Percentiles rank a stretch among this genome's conserved stretches.
phyloP scores from a whole-genome alignment of 345 rosid genomes.

The Streptanthus diversifolius region DNA sequence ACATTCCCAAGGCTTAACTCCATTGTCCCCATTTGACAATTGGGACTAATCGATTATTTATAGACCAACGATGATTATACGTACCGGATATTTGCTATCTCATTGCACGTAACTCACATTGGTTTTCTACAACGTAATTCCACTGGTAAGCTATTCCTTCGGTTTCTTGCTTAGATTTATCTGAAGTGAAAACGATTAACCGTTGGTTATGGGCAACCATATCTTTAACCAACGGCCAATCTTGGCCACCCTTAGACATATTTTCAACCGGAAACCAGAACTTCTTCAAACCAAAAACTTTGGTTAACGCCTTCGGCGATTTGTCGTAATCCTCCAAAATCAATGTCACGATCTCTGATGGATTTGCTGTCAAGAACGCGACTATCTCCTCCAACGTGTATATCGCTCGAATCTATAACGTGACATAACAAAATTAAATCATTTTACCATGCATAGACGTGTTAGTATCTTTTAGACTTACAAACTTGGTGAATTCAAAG shows the following conservation, averaged over 20 bases:
- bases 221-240: slow-evolving; percentile 53
- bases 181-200: slow-evolving; percentile 51
- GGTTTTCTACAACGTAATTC: slow-evolving; percentile 56
- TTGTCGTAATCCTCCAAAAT: slow-evolving; percentile 59
- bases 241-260: slow-evolving; percentile 49
- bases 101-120: slow-evolving; percentile 37
- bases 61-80: background rate
- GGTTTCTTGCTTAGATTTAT: slow-evolving; percentile 38
- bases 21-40: slow-evolving; percentile 42
- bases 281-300: slow-evolving; percentile 51
- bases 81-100: background rate
- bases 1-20: slow-evolving; percentile 35
- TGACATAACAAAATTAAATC: background rate
- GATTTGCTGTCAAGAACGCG: slow-evolving; percentile 46
- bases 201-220: slow-evolving; percentile 48
- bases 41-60: slow-evolving; percentile 1
- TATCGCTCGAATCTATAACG: slow-evolving; percentile 43
- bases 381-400: slow-evolving; percentile 48
- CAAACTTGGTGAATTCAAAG: slow-evolving; percentile 50
- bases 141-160: slow-evolving; percentile 66
- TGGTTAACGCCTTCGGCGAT: slow-evolving; percentile 46
- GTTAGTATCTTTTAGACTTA: slow-evolving; percentile 24
- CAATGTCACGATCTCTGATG: slow-evolving; percentile 50
- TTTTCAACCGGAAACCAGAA: slow-evolving; percentile 53
- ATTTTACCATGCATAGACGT: background rate